A percentile compares a stretch with the other conserved stretches of the same genome.
Conservation (phyloP, 768 basidiomycete genomes). For the Russula compacta region DNA sequence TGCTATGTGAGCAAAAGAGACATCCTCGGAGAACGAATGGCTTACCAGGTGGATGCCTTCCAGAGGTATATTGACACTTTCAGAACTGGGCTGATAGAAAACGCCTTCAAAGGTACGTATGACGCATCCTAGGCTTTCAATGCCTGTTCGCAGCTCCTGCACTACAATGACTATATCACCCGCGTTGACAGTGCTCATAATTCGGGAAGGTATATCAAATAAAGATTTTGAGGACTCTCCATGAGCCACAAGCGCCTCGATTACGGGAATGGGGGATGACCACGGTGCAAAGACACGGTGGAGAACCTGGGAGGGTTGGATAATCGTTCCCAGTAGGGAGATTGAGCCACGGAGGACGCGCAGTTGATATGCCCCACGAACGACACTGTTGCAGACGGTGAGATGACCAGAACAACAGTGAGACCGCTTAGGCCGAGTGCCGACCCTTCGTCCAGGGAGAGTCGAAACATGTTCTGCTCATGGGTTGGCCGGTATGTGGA, state of each 20-base stretch:
- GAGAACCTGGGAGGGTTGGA: conserved; percentile 32
- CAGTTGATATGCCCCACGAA: conserved; percentile 55
- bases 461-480: conserved; percentile 38
- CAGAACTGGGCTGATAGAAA: conserved; percentile 46
- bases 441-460: conserved; percentile 34
- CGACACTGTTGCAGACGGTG: conserved; percentile 43
- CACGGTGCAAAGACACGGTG: conserved; percentile 67
- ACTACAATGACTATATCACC: conserved; percentile 42
- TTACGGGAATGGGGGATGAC: conserved; percentile 64
- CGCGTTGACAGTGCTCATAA: conserved; percentile 9
- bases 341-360: conserved; percentile 56
- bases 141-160: conserved; percentile 46
- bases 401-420: conserved; percentile 37
- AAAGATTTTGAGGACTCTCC: conserved; percentile 12
- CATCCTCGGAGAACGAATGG: conserved; percentile 2
- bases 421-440: conserved; percentile 25
- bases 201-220: conserved; percentile 14
- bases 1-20: conserved; percentile 13
- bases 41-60: conserved; percentile 42
- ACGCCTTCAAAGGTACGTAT: conserved; percentile 53
- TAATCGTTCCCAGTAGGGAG: conserved; percentile 44
- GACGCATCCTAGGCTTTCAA: conserved; percentile 58
- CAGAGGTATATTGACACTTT: conserved; percentile 37
- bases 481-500: conserved; percentile 43
- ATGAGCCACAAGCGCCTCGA: conserved; percentile 26